Conservation (phyloP, 371 early-diverging fungal species). For the Batkoa obscura region DNA sequence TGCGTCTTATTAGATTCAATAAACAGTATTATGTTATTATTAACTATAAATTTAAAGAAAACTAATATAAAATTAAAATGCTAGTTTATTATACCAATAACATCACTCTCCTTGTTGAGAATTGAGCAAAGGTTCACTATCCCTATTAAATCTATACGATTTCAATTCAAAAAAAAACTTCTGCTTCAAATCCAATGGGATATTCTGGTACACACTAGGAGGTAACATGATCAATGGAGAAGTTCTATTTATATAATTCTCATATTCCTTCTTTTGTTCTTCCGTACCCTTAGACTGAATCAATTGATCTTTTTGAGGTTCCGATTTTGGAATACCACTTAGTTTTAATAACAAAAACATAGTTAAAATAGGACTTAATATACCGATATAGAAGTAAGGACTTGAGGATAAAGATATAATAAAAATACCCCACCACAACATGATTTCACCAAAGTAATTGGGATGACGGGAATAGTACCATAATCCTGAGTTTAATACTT, state of each 20-base stretch:
- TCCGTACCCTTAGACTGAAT: no score
- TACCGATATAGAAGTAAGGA: no score
- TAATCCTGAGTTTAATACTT: slow-evolving; percentile 5
- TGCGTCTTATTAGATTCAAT: no score
- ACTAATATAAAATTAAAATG: no score
- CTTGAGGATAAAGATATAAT: no score
- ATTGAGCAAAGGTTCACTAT: no score
- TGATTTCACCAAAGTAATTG: slow-evolving; percentile 10
- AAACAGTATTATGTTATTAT: no score
- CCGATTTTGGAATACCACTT: slow-evolving; percentile 9
- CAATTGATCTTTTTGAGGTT: slow-evolving; percentile 3
- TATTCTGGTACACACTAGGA: background rate
- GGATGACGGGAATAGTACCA: slow-evolving; percentile 10
- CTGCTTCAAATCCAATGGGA: background rate
- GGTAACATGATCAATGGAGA: background rate
- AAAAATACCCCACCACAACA: background rate
- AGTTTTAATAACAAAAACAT: slow-evolving; percentile 8
- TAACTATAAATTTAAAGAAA: no score
- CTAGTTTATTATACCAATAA: no score
- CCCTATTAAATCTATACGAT: background rate
- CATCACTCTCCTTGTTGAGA: no score
- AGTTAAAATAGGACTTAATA: slow-evolving; percentile 15
- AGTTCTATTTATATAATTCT: background rate
- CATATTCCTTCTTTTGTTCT: no score
- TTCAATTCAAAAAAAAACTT: background rate